These are phyloP conservation scores for Claviceps purpurea DNA, from an alignment of 2,329 filamentous ascomycete genomes.

Conservation along the genomic window DNA sequence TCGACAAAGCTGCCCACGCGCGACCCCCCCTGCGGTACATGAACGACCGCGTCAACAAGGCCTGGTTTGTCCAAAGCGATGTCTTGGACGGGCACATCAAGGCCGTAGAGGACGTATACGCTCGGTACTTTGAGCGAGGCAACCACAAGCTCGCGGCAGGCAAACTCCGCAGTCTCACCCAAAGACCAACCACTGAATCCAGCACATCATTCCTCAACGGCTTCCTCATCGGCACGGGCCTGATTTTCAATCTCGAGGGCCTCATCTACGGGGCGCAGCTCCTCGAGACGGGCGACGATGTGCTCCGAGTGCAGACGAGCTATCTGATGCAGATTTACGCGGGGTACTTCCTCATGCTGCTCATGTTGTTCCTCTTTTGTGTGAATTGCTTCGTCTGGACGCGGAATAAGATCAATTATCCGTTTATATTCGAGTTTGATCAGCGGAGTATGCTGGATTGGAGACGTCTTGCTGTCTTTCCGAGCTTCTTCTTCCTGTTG, in stretches of 20 bases:
- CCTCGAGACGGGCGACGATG: constrained; percentile 32
- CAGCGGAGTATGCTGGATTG: constrained; percentile 76
- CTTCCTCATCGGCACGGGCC: constrained; percentile 53
- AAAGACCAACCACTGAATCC: constrained; percentile 41
- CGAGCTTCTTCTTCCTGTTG: constrained; percentile 67
- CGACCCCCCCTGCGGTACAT: constrained; percentile 69
- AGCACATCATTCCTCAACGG: constrained; percentile 47
- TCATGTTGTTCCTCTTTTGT: constrained; percentile 74
- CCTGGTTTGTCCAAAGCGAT: constrained; percentile 86
- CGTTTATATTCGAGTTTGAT: constrained; percentile 95
- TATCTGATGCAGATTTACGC: constrained; percentile 83
- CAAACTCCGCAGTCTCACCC: constrained; percentile 65
- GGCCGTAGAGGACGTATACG: constrained; percentile 79
- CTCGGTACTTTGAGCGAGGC: constrained; percentile 84
- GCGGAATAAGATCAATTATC: constrained; percentile 79
- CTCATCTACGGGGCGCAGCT: constrained; percentile 46
- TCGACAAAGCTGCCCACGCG: constrained; percentile 78
- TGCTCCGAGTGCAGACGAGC: constrained; percentile 38
- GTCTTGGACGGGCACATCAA: constrained; percentile 68
- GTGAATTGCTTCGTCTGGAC: constrained; percentile 76
- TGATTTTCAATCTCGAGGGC: constrained; percentile 53
- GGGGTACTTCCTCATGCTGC: constrained; percentile 76
- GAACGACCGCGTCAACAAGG: constrained; percentile 78
- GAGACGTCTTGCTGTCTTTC: constrained; percentile 76
- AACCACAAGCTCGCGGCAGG: constrained; percentile 84